phyloP scores from a whole-genome alignment of 2,329 filamentous ascomycete species.

The Myrmaecium sp. region DNA sequence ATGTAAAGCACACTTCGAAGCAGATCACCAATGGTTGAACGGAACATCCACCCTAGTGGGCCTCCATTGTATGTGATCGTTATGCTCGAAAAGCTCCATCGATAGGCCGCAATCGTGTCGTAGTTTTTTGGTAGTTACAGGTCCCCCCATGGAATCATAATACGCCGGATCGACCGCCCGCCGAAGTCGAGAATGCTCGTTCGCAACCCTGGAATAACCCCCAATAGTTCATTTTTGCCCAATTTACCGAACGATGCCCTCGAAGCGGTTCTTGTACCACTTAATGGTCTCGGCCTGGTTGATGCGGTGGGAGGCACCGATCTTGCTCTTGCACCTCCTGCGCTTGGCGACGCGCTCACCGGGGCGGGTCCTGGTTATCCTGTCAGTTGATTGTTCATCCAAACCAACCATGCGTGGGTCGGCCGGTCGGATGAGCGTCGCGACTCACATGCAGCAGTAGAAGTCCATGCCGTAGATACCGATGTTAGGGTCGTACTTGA shows the following conservation, averaged over 20 bases:
- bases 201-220: conserved; percentile 16
- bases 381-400: no score
- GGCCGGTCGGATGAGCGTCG: conserved; percentile 22
- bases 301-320: conserved; percentile 85
- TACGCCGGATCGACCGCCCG: conserved; percentile 10
- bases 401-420: no score
- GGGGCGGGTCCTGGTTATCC: conserved; percentile 56
- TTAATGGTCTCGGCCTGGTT: conserved; percentile 88
- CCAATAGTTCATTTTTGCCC: conserved; percentile 12
- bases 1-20: no score
- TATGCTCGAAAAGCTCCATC: conserved; percentile 23
- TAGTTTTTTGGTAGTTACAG: conserved; percentile 25
- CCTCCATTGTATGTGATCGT: conserved; percentile 37
- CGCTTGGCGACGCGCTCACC: conserved; percentile 96
- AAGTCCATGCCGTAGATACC: conserved; percentile 99
- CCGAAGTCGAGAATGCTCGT: conserved; percentile 19
- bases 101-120: conserved; percentile 26
- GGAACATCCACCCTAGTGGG: conserved; percentile 40
- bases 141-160: conserved; percentile 16
- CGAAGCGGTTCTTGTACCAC: conserved; percentile 95
- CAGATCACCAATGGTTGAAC: conserved; percentile 39
- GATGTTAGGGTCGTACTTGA: conserved; percentile 98
- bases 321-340: conserved; percentile 70
- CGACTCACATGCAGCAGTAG: conserved; percentile 97
- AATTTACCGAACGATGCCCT: conserved; percentile 95